Percentiles rank a stretch among this genome's conserved stretches.
phyloP scores from a whole-genome alignment of 331 rosid genomes.

The Rhamnella rubrinervis region DNA sequence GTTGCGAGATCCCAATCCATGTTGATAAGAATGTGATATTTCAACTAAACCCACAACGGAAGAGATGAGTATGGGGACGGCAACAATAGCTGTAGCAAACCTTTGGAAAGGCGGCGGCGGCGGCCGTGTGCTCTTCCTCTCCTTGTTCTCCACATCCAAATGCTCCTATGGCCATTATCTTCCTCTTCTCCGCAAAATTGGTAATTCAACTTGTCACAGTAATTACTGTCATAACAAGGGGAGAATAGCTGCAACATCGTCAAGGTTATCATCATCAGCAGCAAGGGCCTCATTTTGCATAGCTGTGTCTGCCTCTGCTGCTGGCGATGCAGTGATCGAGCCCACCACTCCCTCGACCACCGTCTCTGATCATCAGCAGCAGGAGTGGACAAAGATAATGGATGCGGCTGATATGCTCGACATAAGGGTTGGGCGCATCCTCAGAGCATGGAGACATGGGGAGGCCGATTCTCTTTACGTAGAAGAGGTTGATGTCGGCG shows the following conservation, averaged over 20 bases:
- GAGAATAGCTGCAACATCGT: neutral
- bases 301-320: neutral
- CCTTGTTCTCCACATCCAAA: too few species aligned
- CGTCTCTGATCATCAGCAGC: constrained; percentile 13
- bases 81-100: too few species aligned
- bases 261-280: neutral
- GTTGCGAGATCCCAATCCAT: too few species aligned
- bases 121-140: too few species aligned
- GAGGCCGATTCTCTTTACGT: constrained; percentile 92
- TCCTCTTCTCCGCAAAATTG: too few species aligned
- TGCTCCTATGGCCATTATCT: too few species aligned
- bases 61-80: too few species aligned
- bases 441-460: constrained; percentile 83
- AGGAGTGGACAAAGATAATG: constrained; percentile 23
- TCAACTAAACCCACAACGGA: too few species aligned
- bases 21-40: too few species aligned
- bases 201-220: too few species aligned
- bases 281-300: neutral
- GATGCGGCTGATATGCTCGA: constrained; percentile 77
- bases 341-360: neutral
- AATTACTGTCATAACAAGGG: too few species aligned
- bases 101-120: too few species aligned
- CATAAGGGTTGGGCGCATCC: constrained; percentile 75
- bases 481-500: constrained; percentile 87
- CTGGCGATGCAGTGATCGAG: neutral